These are phyloP conservation scores for Trichopus zeylanicus DNA, from an alignment of 116 monocot species.

Conservation along the genomic window DNA sequence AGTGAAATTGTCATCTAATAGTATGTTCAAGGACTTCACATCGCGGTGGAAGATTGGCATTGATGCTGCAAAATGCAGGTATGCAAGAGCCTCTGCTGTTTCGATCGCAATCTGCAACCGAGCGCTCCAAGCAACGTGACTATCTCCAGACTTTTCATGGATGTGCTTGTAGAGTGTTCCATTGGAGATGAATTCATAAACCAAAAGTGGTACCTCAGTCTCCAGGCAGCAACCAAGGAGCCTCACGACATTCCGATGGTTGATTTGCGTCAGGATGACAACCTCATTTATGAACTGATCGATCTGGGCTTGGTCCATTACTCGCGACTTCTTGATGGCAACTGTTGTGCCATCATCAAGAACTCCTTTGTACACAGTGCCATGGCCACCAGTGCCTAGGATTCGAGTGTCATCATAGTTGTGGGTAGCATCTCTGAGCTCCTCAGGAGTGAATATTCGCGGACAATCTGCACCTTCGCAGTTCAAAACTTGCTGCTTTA, in stretches of 20 bases:
- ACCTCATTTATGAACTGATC: conserved; percentile 37
- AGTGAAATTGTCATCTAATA: conserved; percentile 20
- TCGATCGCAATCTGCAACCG: conserved; percentile 21
- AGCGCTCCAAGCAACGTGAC: conserved; percentile 1
- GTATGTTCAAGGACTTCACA: conserved; percentile 43
- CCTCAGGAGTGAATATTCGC: conserved; percentile 32
- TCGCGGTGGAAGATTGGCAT: conserved; percentile 44
- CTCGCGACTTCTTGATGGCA: conserved; percentile 41
- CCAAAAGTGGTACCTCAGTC: conserved; percentile 32
- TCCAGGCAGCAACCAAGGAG: conserved; percentile 39
- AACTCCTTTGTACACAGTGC: conserved; percentile 37
- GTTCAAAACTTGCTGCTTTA: conserved; percentile 25
- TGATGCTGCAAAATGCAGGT: conserved; percentile 34
- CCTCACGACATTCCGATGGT: conserved; percentile 35
- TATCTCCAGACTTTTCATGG: neutral
- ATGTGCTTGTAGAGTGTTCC: conserved; percentile 27
- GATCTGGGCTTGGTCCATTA: conserved; percentile 30
- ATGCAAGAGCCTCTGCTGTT: conserved; percentile 35
- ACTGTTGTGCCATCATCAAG: conserved; percentile 22
- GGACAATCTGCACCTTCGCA: conserved; percentile 8
- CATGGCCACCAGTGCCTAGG: conserved; percentile 25
- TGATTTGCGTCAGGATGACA: conserved; percentile 34
- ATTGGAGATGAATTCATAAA: conserved; percentile 34
- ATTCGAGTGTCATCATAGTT: conserved; percentile 16
- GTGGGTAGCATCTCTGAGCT: conserved; percentile 27